phyloP scores from a whole-genome alignment of 2,329 filamentous ascomycete species.

The Fusarium buharicum region DNA sequence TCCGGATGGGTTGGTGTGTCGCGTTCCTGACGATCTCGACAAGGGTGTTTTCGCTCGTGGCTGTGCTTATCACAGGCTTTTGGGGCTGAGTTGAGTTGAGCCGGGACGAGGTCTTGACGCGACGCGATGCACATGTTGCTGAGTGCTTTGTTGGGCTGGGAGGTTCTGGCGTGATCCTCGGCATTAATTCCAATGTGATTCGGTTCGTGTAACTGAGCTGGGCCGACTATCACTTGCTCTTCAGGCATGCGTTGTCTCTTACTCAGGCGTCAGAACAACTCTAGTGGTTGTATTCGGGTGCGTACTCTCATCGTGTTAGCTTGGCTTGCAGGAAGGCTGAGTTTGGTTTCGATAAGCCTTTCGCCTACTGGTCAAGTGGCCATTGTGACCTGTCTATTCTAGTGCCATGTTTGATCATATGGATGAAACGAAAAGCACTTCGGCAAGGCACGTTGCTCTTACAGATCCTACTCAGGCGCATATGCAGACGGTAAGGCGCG shows the following conservation, averaged over 20 bases:
- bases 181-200: slow-evolving; percentile 7
- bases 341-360: slow-evolving; percentile 1
- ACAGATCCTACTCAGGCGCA: not conserved
- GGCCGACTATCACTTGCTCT: slow-evolving; percentile 15
- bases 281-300: slow-evolving; percentile 16
- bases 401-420: slow-evolving; percentile 6
- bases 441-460: slow-evolving; percentile 14
- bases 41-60: slow-evolving; percentile 29
- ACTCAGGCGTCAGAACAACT: slow-evolving; percentile 16
- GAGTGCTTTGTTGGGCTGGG: slow-evolving; percentile 9
- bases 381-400: slow-evolving; percentile 9
- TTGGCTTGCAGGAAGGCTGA: not conserved
- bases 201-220: slow-evolving; percentile 17
- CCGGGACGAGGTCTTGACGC: slow-evolving; percentile 12
- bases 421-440: slow-evolving; percentile 27
- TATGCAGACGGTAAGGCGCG: slow-evolving; percentile 6
- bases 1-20: slow-evolving; percentile 34
- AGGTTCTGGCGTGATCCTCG: slow-evolving; percentile 18
- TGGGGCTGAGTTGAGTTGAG: slow-evolving; percentile 14
- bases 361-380: slow-evolving; percentile 11
- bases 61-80: slow-evolving; percentile 18
- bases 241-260: slow-evolving; percentile 16
- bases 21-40: slow-evolving; percentile 46
- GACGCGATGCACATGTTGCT: slow-evolving; percentile 17
- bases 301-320: no score